Evolutionary conservation across 768 basidiomycete species (phyloP), one percentile per base, ranked within the genome.

Genomic region (Candolleomyces aberdarensis): DNA sequence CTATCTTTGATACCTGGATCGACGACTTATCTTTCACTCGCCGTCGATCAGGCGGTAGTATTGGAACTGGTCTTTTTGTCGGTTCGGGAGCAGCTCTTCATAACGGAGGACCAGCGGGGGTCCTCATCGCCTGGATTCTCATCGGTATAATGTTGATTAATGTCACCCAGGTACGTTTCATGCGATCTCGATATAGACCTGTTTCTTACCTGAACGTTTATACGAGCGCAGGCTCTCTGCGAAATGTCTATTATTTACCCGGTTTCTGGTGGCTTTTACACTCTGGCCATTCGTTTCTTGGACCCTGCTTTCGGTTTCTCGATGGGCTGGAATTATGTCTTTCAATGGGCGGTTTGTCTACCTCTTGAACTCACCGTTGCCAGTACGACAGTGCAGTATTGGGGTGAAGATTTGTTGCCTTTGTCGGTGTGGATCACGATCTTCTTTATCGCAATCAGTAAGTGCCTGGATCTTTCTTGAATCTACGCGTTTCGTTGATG

Each of bases 171-270:
- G 78, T 74, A 57, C 58, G 66, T 62, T 10, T 19, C 55, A 32
- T 32, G 26, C 26, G 26, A 56, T 14, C 39, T 52, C 32, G 10
- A 32, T 40, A 59, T 44, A 31, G 51, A 41, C 31, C 47, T 62
- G 10, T 11, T 32, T n/a, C 32, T 20, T 32, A 17, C 9, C 26
- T 47, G 40, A 7, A 11, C n/a, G 39, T 20, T 57, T 17, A 13
- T 17, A 29, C 20, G 3, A 40, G 5, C 5, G n/a, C 29, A 80
- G 77, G 80, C 80, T 65, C 70, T 81, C 54, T 78, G 78, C 64
- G 80, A 81, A 78, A 81, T 81, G 76, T 76, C 75, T 58, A 79
- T 81, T 58, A 60, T 81, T 22, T 81, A 77, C 60, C 80, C 80
- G 10, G 78, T 81, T 32, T 81, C 80, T 59, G 80, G 80, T 56